Percentiles rank a stretch among this genome's conserved stretches.
phyloP scores from a whole-genome alignment of 2,329 filamentous ascomycete genomes.

The Fusarium sambucinum region DNA sequence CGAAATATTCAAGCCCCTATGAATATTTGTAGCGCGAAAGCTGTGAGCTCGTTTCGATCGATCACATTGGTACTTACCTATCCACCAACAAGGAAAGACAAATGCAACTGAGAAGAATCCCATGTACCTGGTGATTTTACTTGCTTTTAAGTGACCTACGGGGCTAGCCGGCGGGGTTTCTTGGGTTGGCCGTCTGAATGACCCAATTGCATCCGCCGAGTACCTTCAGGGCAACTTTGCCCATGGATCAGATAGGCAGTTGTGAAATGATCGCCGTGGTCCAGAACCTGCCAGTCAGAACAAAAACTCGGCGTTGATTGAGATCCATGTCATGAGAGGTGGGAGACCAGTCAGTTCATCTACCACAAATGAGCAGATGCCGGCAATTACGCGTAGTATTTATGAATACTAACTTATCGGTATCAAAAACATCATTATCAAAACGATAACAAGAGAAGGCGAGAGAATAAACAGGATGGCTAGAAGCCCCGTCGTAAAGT shows the following conservation, averaged over 20 bases:
- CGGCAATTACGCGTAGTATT: slow-evolving; percentile 11
- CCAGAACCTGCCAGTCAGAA: slow-evolving; percentile 39
- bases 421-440: background rate
- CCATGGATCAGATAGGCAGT: slow-evolving; percentile 24
- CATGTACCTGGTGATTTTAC: background rate
- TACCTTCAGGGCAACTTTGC: slow-evolving; percentile 17
- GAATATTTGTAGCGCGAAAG: background rate
- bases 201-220: slow-evolving; percentile 30
- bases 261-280: slow-evolving; percentile 31
- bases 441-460: slow-evolving; percentile 6
- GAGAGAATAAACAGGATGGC: slow-evolving; percentile 11
- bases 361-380: background rate
- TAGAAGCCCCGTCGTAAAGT: slow-evolving; percentile 24
- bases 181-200: background rate
- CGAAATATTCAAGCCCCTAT: background rate
- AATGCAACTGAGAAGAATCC: slow-evolving; percentile 1
- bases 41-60: slow-evolving; percentile 9
- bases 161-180: slow-evolving; percentile 34
- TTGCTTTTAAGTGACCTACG: slow-evolving; percentile 22
- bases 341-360: slow-evolving; percentile 10
- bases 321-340: slow-evolving; percentile 17
- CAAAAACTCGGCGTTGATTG: slow-evolving; percentile 16
- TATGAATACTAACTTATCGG: background rate
- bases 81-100: slow-evolving; percentile 2
- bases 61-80: background rate